A percentile compares a stretch with the other conserved stretches of the same genome.
Evolutionary conservation across 2,329 filamentous ascomycete genomes (phyloP).

Genomic region (Beauveria medogensis): DNA sequence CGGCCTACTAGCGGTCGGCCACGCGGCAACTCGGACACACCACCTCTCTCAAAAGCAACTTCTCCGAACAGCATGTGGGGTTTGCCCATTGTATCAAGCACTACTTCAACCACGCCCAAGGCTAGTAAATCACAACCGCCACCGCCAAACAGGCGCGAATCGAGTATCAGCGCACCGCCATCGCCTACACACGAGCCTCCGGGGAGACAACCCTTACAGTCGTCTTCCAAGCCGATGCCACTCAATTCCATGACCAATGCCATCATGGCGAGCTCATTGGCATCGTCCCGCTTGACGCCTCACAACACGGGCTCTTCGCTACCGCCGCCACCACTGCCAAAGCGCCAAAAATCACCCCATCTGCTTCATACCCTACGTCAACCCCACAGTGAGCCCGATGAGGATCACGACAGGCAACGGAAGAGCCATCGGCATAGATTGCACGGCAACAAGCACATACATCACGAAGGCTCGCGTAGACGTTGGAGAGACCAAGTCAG

Average conservation of each 20-base stretch:
- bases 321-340: slow-evolving; percentile 28
- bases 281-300: slow-evolving; percentile 48
- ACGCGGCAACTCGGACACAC: slow-evolving; percentile 13
- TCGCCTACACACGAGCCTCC: slow-evolving; percentile 29
- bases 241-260: slow-evolving; percentile 63
- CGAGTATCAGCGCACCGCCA: slow-evolving; percentile 22
- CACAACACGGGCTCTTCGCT: slow-evolving; percentile 30
- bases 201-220: slow-evolving; percentile 18
- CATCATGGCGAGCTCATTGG: slow-evolving; percentile 67
- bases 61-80: slow-evolving; percentile 9
- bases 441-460: slow-evolving; percentile 54
- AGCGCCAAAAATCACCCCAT: slow-evolving; percentile 39
- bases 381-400: slow-evolving; percentile 38
- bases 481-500: slow-evolving; percentile 72
- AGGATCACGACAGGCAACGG: slow-evolving; percentile 45
- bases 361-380: slow-evolving; percentile 62
- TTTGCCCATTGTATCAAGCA: slow-evolving; percentile 11
- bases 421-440: slow-evolving; percentile 46
- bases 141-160: slow-evolving; percentile 14
- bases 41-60: slow-evolving; percentile 2
- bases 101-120: slow-evolving; percentile 7
- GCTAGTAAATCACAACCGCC: slow-evolving; percentile 11
- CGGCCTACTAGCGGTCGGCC: slow-evolving; percentile 4
- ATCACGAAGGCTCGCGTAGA: slow-evolving; percentile 67
- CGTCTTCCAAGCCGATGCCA: slow-evolving; percentile 34